Evolutionary conservation across 1,284 basidiomycete species (phyloP).

Genomic region (Wallemia mellicola): DNA sequence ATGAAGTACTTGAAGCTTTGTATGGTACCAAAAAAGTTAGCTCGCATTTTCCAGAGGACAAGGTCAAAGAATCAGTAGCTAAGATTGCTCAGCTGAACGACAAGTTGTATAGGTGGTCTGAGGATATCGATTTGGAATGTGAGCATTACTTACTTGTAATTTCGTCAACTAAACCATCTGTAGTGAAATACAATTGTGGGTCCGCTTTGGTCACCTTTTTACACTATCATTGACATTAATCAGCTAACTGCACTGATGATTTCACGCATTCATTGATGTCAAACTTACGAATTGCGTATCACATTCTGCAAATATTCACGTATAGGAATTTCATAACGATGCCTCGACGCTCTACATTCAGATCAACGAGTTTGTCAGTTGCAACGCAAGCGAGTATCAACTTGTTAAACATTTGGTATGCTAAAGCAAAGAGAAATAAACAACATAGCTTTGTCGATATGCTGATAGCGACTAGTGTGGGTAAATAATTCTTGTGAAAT

Average conservation of each 20-base stretch:
- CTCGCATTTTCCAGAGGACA: slow-evolving; percentile 29
- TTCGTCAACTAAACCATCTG: no score
- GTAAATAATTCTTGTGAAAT: not conserved
- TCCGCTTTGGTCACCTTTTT: no score
- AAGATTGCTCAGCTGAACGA: slow-evolving; percentile 35
- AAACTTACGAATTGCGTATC: not conserved
- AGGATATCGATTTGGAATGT: slow-evolving; percentile 21
- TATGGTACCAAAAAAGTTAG: slow-evolving; percentile 34
- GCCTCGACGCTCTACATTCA: not conserved
- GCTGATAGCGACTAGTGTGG: not conserved
- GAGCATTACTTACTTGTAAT: no score
- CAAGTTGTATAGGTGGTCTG: slow-evolving; percentile 34
- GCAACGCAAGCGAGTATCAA: slow-evolving; percentile 30
- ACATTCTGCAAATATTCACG: not conserved
- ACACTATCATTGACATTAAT: no score
- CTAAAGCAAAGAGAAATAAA: not conserved
- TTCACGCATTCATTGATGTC: not conserved
- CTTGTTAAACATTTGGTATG: slow-evolving; percentile 7
- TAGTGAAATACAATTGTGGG: no score
- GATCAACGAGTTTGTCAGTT: not conserved
- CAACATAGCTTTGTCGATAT: not conserved
- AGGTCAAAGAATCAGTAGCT: slow-evolving; percentile 33
- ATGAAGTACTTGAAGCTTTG: slow-evolving; percentile 35
- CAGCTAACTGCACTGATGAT: not conserved
- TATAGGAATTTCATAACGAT: not conserved